Percentiles rank a stretch among this genome's conserved stretches.
phyloP scores from a whole-genome alignment of 2,329 filamentous ascomycete species.

The Microthyrium microscopicum region DNA sequence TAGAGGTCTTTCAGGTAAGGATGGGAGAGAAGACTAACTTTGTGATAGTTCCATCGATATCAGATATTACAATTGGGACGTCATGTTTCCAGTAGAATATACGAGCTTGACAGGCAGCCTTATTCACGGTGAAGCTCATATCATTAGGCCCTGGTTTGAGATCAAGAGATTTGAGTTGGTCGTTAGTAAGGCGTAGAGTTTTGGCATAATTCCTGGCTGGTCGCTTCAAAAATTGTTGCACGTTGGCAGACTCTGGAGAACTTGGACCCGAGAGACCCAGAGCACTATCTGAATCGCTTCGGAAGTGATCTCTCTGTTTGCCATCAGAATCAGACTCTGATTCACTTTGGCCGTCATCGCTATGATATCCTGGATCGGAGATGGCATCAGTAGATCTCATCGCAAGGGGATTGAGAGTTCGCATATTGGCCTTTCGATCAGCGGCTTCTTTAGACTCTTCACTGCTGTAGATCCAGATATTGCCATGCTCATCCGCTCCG shows the following conservation, averaged over 20 bases:
- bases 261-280: slow-evolving; percentile 49
- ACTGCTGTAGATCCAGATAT: slow-evolving; percentile 98
- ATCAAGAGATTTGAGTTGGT: slow-evolving; percentile 75
- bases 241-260: slow-evolving; percentile 35
- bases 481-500: slow-evolving; percentile 86
- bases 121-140: slow-evolving; percentile 93
- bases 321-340: slow-evolving; percentile 48
- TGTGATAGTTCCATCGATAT: slow-evolving; percentile 97
- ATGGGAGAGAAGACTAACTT: slow-evolving; percentile 38
- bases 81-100: slow-evolving; percentile 93
- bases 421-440: slow-evolving; percentile 37
- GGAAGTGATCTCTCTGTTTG: slow-evolving; percentile 42
- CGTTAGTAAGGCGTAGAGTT: slow-evolving; percentile 83
- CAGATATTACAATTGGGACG: slow-evolving; percentile 88
- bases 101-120: slow-evolving; percentile 75
- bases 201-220: slow-evolving; percentile 86
- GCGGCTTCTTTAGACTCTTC: slow-evolving; percentile 89
- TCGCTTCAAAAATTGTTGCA: slow-evolving; percentile 10
- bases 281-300: slow-evolving; percentile 54
- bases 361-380: slow-evolving; percentile 91
- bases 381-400: slow-evolving; percentile 58
- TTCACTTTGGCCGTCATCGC: slow-evolving; percentile 62
- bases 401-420: slow-evolving; percentile 32
- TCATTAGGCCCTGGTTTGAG: slow-evolving; percentile 75
- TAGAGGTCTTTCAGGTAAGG: background rate